Base-by-base conservation (phyloP, 2,329 filamentous ascomycete genomes). In the Cordyceps javanica region DNA sequence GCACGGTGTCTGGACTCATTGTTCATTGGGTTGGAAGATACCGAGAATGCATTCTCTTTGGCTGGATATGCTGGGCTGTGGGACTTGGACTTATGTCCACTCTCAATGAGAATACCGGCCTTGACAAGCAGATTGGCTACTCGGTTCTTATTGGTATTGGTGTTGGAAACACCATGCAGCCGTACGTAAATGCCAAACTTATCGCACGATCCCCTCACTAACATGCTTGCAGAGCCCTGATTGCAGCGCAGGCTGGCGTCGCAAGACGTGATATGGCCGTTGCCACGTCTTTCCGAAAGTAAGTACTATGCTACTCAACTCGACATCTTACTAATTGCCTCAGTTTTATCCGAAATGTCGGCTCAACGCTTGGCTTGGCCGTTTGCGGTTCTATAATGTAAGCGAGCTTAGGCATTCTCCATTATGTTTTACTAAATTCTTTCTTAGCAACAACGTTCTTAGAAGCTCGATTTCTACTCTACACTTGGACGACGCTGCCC, bases 201-300 rank as follows among this genome's bases (percentile, higher is more conserved):
- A 25, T 14, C 3, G 8, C 1, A 9, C 2, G 3, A 23, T 4
- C n/a, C 44, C 42, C n/a, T 52, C n/a, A 34, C 46, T 64, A 25
- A 64, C 25, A 2, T 23, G 14, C 4, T 16, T 26, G 55, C 19
- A 74, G 73, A 16, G 68, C 73, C n/a, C 61, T 75, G 38, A 73
- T 86, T 75, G 69, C 82, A 69, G 70, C 85, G 72, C 74, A 86
- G 72, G 69, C 80, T 70, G 64, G 83, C 68, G 70, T 86, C 64
- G 77, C 82, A 75, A 65, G 73, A 42, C 65, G 69, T 2, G 72
- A 75, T 34, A 76, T 75, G 73, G 73, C 73, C 2, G 68, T 75
- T 38, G 72, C 75, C 4, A 76, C 72, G n/a, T 75, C 72, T 5
- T 75, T 75, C 48, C 64, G 73, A 55, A 75, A 75, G 73, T 75